A percentile compares a stretch with the other conserved stretches of the same genome.
These are phyloP conservation scores for Taiwanofungus camphoratus DNA, from an alignment of 1,284 basidiomycete genomes.

Conservation along the genomic window DNA sequence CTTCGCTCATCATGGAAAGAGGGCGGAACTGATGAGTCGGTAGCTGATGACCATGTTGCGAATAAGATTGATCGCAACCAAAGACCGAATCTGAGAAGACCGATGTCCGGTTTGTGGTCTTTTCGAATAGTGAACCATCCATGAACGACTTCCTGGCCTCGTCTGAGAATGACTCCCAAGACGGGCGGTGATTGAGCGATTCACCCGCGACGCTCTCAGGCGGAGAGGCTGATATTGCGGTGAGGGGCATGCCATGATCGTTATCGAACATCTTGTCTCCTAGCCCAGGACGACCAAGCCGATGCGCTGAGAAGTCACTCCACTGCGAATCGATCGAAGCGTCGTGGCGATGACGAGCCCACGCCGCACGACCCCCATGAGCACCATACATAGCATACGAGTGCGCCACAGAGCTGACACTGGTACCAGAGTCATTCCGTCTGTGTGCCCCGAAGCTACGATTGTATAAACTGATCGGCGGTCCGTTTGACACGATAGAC, in stretches of 20 bases:
- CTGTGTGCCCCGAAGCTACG: slow-evolving; percentile 44
- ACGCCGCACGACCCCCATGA: slow-evolving; percentile 49
- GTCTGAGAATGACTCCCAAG: slow-evolving; percentile 21
- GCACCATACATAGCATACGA: slow-evolving; percentile 48
- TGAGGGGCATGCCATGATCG: slow-evolving; percentile 53
- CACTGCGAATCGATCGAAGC: slow-evolving; percentile 57
- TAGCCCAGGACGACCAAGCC: slow-evolving; percentile 64
- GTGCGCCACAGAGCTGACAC: slow-evolving; percentile 46
- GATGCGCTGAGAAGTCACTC: slow-evolving; percentile 56
- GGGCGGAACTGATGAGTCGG: slow-evolving; percentile 47
- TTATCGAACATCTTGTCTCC: slow-evolving; percentile 85
- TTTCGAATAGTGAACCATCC: slow-evolving; percentile 68
- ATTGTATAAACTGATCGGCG: slow-evolving; percentile 69
- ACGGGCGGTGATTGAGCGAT: slow-evolving; percentile 11
- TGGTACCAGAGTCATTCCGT: slow-evolving; percentile 46
- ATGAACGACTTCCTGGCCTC: slow-evolving; percentile 22
- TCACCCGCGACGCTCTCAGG: slow-evolving; percentile 34
- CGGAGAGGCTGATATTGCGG: slow-evolving; percentile 67
- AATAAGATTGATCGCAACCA: slow-evolving; percentile 39
- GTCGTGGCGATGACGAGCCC: slow-evolving; percentile 56
- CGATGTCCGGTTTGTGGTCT: slow-evolving; percentile 46
- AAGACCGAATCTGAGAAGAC: slow-evolving; percentile 62
- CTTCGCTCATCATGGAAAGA: slow-evolving; percentile 54
- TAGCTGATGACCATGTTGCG: slow-evolving; percentile 22
- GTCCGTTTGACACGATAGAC: slow-evolving; percentile 46